phyloP scores from a whole-genome alignment of 2,329 filamentous ascomycete species.

The Epichloe scottii region DNA sequence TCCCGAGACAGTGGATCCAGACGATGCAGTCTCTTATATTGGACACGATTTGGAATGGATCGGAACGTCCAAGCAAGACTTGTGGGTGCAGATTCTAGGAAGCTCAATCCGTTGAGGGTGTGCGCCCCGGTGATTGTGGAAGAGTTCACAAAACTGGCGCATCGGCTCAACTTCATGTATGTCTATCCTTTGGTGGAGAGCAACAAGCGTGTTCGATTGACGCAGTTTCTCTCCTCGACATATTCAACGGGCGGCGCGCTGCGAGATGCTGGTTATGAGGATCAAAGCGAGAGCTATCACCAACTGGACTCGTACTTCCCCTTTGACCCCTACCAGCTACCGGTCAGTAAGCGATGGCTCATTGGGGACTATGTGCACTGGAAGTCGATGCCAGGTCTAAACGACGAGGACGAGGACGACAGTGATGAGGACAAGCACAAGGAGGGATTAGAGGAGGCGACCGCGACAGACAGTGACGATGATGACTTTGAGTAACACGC shows the following conservation, averaged over 20 bases:
- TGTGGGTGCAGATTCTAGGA: constrained; percentile 74
- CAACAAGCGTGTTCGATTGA: constrained; percentile 80
- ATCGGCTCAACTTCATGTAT: constrained; percentile 79
- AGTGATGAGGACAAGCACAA: constrained; percentile 38
- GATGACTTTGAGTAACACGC: constrained; percentile 24
- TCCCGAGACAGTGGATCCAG: constrained; percentile 47
- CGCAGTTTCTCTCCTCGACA: constrained; percentile 49
- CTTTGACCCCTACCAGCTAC: constrained; percentile 91
- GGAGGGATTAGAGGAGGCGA: constrained; percentile 34
- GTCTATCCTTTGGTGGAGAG: constrained; percentile 78
- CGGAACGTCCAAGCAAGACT: constrained; percentile 56
- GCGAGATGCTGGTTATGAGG: constrained; percentile 33
- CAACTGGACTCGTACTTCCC: constrained; percentile 93
- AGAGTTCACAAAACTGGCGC: constrained; percentile 80
- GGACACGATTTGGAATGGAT: constrained; percentile 70
- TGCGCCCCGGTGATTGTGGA: constrained; percentile 83
- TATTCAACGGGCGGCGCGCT: constrained; percentile 43
- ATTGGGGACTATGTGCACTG: constrained; percentile 74
- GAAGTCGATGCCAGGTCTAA: constrained; percentile 59
- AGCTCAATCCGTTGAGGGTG: constrained; percentile 89
- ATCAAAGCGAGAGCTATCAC: constrained; percentile 62
- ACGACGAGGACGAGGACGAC: constrained; percentile 43
- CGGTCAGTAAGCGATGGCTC: constrained; percentile 77
- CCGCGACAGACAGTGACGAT: constrained; percentile 36
- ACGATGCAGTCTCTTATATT: constrained; percentile 46